A percentile compares a stretch with the other conserved stretches of the same genome.
These are phyloP conservation scores for Platanthera guangdongensis DNA, from an alignment of 106 monocot species.

Conservation along the genomic window DNA sequence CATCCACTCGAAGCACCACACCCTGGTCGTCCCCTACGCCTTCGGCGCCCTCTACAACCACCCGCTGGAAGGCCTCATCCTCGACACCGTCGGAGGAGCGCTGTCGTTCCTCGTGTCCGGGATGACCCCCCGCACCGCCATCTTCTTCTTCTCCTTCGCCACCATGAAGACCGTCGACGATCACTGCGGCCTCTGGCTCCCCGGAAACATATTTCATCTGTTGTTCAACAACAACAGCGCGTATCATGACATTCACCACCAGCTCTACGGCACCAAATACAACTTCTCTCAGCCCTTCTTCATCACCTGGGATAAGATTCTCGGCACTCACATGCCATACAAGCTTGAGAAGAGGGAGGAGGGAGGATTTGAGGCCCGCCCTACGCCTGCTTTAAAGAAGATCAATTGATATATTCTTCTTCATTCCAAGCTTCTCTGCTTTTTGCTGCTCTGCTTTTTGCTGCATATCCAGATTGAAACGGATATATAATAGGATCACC, in stretches of 20 bases:
- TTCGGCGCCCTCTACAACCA: conserved; percentile 16
- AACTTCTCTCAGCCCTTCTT: conserved; percentile 20
- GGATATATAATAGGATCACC: too few relatives aligned
- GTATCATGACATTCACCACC: conserved; percentile 18
- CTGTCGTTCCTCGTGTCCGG: conserved; percentile 9
- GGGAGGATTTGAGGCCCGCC: conserved; percentile 29
- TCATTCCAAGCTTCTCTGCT: too few relatives aligned
- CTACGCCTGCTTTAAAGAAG: conserved; percentile 3
- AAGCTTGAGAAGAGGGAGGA: conserved; percentile 26
- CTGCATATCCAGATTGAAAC: too few relatives aligned
- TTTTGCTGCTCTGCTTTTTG: too few relatives aligned
- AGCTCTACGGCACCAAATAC: conserved; percentile 16
- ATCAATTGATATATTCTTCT: background rate
- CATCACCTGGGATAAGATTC: conserved; percentile 30
- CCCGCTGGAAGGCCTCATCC: conserved; percentile 6
- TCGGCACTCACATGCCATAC: conserved; percentile 34
- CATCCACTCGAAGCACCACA: conserved; percentile 23
- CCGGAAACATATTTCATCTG: conserved; percentile 8
- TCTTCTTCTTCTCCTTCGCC: conserved; percentile 16
- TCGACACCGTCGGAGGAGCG: conserved; percentile 1
- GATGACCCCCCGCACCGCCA: conserved; percentile 11
- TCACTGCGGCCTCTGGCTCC: conserved; percentile 20
- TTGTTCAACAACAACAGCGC: conserved; percentile 17
- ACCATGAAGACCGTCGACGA: conserved; percentile 8
- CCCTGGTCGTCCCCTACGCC: conserved; percentile 13